These are phyloP conservation scores for Ophiostoma pallidulum DNA, from an alignment of 2,329 filamentous ascomycete genomes.

Conservation along the genomic window DNA sequence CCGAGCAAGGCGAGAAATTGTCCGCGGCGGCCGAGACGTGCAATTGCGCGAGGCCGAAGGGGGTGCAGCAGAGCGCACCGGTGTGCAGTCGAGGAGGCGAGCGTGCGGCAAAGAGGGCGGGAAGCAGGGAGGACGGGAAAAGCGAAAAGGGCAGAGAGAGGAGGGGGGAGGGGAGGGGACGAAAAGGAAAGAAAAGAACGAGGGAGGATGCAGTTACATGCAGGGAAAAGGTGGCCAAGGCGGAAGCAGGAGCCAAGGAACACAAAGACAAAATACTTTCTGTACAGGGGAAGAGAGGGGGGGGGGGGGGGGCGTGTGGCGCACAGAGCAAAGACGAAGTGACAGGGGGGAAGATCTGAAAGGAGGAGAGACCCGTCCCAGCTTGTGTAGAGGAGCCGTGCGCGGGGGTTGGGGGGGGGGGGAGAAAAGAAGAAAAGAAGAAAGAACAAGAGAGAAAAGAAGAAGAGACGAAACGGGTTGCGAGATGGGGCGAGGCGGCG, in stretches of 20 bases:
- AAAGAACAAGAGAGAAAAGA: neutral
- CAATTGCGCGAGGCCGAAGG: neutral
- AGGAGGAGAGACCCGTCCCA: constrained; percentile 7
- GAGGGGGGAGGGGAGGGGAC: no score
- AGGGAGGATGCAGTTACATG: neutral
- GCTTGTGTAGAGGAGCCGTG: constrained; percentile 6
- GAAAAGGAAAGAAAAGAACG: neutral
- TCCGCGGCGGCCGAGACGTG: neutral
- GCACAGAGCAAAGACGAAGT: constrained; percentile 1
- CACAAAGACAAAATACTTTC: neutral
- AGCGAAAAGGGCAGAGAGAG: neutral
- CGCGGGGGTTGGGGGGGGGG: constrained; percentile 3
- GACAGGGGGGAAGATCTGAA: constrained; percentile 1
- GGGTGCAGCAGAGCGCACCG: neutral
- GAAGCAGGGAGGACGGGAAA: neutral
- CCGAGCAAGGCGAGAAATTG: neutral
- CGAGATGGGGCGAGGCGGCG: neutral
- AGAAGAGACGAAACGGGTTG: neutral
- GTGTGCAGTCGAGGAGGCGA: neutral
- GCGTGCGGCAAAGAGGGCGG: neutral
- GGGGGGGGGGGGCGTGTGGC: neutral
- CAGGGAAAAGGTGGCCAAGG: no score
- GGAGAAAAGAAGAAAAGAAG: neutral
- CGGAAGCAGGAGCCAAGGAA: neutral
- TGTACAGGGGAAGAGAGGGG: neutral